A percentile compares a stretch with the other conserved stretches of the same genome.
These are phyloP conservation scores for Camelina sativa DNA, from an alignment of 345 rosid genomes.

Conservation along the genomic window DNA sequence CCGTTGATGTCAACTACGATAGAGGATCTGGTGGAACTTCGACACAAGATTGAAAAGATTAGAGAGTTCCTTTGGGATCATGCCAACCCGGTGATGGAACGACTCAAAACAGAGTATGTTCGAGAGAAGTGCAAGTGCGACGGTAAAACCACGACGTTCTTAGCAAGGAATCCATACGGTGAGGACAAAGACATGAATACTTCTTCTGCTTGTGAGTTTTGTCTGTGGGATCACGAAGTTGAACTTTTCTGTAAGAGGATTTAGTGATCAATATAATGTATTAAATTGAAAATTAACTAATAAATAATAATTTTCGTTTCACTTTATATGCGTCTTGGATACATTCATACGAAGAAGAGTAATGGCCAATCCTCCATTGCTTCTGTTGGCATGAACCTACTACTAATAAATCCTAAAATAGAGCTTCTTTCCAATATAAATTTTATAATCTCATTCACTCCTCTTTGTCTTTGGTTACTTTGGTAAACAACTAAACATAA, in stretches of 20 bases:
- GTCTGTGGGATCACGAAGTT: constrained; percentile 28
- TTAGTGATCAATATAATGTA: constrained; percentile 8
- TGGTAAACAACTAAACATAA: too few relatives aligned
- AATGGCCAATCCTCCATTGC: neutral
- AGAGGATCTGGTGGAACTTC: constrained; percentile 10
- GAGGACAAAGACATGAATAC: neutral
- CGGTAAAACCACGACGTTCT: constrained; percentile 16
- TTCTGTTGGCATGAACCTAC: neutral
- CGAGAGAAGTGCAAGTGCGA: constrained; percentile 29
- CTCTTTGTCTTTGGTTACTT: neutral
- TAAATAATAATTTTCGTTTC: neutral
- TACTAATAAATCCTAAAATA: neutral
- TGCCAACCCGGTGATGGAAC: neutral
- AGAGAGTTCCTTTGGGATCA: neutral
- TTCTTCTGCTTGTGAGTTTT: constrained; percentile 25
- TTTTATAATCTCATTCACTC: neutral
- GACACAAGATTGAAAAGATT: neutral
- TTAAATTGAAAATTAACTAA: neutral
- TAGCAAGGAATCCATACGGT: neutral
- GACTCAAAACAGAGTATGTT: constrained; percentile 6
- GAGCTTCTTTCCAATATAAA: neutral
- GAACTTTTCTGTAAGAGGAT: neutral
- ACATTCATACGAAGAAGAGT: neutral
- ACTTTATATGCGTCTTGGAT: neutral
- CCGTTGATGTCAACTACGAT: constrained; percentile 25